Base-by-base conservation (phyloP, 306 rosid genomes). In the Oemleria cerasiformis region DNA sequence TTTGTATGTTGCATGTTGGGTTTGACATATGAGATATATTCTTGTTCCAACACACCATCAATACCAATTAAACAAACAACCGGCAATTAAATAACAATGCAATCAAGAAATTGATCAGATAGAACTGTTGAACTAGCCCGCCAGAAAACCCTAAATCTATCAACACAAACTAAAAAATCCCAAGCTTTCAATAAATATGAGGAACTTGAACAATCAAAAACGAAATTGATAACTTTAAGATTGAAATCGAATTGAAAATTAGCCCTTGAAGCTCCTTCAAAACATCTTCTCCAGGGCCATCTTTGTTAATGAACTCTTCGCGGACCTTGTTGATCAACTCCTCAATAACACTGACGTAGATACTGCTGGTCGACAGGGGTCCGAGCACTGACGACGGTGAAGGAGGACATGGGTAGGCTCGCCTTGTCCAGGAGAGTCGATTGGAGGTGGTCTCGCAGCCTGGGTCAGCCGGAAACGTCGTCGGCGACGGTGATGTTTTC, bases 211-310 rank as follows among this genome's bases (percentile, higher is more conserved):
- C 38, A 77, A 48, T 9, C 5, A 12, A 65, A 67, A 38, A 62
- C 12, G 16, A 72, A 56, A 56, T 4, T 30, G 1, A 21, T 59
- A 7, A 30, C 13, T 7, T 10, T 30, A n/a, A 54, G 6, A 74
- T 7, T 72, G 48, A 58, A 58, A 58, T 58, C 40, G 34, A 63
- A 56, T 59, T 62, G 12, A 23, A n/a, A 75, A 61, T 85, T 89
- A 95, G 97, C 76, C 96, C 97, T 91, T 95, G 99, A 69, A 95
- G 99, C 86, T 95, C 97, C 82, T 83, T 88, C 75, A 95, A 96
- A 73, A 95, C 96, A 43, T 95, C 96, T 61, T 95, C 97, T 1
- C 99, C 97, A 9, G 96, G 97, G 17, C 87, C 93, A n/a, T n/a
- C n/a, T 84, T 79, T 85, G 76, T 80, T 89, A 59, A 81, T 3